Base-by-base conservation (phyloP, 2,329 filamentous ascomycete genomes). In the Alternaria sp. region DNA sequence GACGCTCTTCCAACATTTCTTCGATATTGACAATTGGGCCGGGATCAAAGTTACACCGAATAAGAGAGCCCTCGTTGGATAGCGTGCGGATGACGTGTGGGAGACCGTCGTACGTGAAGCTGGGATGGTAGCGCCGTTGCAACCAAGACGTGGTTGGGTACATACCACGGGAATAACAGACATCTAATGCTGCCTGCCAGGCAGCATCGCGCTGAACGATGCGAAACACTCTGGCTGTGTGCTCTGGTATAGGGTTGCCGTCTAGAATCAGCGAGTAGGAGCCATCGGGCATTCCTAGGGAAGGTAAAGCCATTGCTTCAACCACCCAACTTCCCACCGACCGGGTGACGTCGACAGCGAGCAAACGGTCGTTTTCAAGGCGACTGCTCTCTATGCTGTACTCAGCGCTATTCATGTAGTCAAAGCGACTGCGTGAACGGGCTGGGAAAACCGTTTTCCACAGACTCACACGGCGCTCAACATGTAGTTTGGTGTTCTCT, bases 251-350 rank as follows among this genome's bases (percentile, higher is more conserved):
- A 36, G 1, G 33, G 0, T 36, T 8, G 33, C 33, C 33, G n/a
- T 36, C 33, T 5, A 36, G 33, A 36, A 36, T n/a, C 2, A 36
- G 33, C 1, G 33, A 14, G 33, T 14, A 36, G 1, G 14, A 36
- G 14, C 1, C 33, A 8, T 36, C 13, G 7, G 33, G 33, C 33
- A 36, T 36, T 13, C 33, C 33, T 0, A 36, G 33, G 1, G 2
- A 1, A 3, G 9, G 0, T 1, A 36, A n/a, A 1, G 14, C 5
- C 1, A 0, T 3, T 5, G 33, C 33, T 1, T 36, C 33, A 0
- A 14, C n/a, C 5, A 36, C 9, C 33, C 33, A 36, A 5, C 13
- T 17, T 14, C 33, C 33, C 14, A 36, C 5, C 14, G 33, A 13
- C 33, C n/a, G 13, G 8, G 33, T 34, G 11, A 34, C n/a, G 33